Evolutionary conservation across 1,139 yeast genomes (phyloP).

Genomic region (Diutina siamensis): DNA sequence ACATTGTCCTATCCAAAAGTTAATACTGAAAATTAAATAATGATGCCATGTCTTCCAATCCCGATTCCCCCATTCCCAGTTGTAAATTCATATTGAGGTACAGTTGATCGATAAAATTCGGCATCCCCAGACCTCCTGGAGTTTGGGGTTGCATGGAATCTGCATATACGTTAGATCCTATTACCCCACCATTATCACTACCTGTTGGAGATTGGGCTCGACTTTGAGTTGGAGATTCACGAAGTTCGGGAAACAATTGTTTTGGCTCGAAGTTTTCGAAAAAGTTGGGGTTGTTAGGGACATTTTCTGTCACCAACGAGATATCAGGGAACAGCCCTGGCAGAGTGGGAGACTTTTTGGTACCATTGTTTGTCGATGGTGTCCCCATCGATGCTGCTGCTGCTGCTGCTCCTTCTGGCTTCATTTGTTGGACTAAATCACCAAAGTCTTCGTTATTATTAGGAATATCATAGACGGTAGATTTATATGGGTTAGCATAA

Average conservation of each 20-base stretch:
- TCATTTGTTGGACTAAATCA: not conserved
- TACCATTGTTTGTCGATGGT: not conserved
- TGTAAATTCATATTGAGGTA: conserved; percentile 36
- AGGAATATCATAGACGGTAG: not conserved
- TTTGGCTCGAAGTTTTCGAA: conserved; percentile 39
- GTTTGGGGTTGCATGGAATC: not conserved
- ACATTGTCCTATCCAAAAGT: not conserved
- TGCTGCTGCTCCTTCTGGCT: not conserved
- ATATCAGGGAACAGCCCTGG: conserved; percentile 36
- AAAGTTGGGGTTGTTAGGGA: conserved; percentile 30
- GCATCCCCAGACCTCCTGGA: not conserved
- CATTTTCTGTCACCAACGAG: conserved; percentile 33
- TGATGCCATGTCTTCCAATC: not conserved
- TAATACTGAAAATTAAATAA: conserved; percentile 3
- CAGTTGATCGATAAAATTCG: conserved; percentile 35
- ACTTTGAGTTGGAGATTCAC: not conserved
- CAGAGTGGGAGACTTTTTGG: conserved; percentile 2
- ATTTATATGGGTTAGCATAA: not conserved
- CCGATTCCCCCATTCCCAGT: not conserved
- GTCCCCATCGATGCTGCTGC: not conserved
- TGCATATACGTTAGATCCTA: not conserved
- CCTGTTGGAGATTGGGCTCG: not conserved
- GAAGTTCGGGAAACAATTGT: conserved; percentile 29
- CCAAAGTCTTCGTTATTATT: not conserved
- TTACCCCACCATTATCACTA: not conserved